Conservation (phyloP, 148 eudicot genomes). For the Rhododendron vialii region DNA sequence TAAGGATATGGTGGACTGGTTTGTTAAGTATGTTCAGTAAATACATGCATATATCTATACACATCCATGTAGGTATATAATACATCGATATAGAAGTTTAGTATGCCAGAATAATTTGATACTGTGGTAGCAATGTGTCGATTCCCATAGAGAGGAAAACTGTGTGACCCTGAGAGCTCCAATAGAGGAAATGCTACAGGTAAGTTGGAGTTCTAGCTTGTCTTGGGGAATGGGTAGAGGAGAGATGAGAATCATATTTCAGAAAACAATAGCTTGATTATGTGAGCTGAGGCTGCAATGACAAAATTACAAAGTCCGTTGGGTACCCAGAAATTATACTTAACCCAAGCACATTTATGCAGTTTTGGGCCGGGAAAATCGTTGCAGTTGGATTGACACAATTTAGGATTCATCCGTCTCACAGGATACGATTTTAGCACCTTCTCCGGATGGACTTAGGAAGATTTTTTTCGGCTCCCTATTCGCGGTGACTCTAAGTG, state of each 20-base stretch:
- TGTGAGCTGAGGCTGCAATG: neutral
- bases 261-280: no score
- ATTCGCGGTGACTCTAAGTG: neutral
- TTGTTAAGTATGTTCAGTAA: conserved; percentile 34
- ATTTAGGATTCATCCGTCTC: no score
- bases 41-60: neutral
- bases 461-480: no score
- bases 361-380: no score
- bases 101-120: no score
- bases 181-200: neutral
- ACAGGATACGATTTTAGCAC: no score
- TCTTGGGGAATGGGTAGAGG: neutral
- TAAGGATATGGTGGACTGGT: conserved; percentile 52
- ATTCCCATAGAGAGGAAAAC: no score
- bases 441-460: no score
- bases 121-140: no score
- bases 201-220: neutral
- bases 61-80: neutral
- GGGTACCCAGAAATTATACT: neutral
- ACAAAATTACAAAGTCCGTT: neutral
- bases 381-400: no score
- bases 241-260: neutral
- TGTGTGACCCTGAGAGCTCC: neutral
- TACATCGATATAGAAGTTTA: neutral
- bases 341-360: no score